Base-by-base conservation (phyloP, 2,329 filamentous ascomycete genomes). In the Aspergillus pseudoterreus region DNA sequence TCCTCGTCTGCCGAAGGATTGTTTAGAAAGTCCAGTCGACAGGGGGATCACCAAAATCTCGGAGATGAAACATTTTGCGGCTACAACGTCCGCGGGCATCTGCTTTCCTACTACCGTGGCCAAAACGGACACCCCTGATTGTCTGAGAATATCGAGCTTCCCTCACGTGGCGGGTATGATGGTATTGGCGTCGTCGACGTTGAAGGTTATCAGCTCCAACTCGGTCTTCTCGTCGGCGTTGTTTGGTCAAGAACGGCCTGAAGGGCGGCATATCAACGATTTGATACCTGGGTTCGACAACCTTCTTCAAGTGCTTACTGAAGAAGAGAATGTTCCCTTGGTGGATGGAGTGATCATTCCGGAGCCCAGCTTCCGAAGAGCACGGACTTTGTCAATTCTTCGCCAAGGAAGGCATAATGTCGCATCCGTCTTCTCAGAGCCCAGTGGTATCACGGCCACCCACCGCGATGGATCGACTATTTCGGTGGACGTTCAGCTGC, bases 101-200 rank as follows among this genome's bases (percentile, higher is more conserved):
- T 92, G 88, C 66, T 90, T 96, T 52, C 94, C 94, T 1, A 86
- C 90, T 51, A 88, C 87, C 0, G 80, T 99, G 45, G 85, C 91
- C 53, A 86, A 88, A 63, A 76, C 89, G 2, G 80, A 83, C 32
- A 84, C 82, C 39, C 78, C 85, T 59, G 80, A 83, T 15, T 85
- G 89, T 58, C 81, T 99, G 57, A 85, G 90, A 47, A 82, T 99
- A 41, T 96, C 92, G 14, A 96, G 91, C 66, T 95, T 96, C 58
- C 94, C 94, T 14, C 92, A 99, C 67, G 96, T 99, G 71, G 94
- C 94, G 50, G 94, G 94, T 45, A 96, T 99, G 63, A 85, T 99
- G 65, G 92, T 99, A 8, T 79, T 99, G 11, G 87, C 88, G n/a
- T 87, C 92, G 1, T 76, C 84, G 27, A 84, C 81, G 0, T 79